Percentiles rank a stretch among this genome's conserved stretches.
Conservation (phyloP, 2,329 filamentous ascomycete species). For the Didymella lethalis region DNA sequence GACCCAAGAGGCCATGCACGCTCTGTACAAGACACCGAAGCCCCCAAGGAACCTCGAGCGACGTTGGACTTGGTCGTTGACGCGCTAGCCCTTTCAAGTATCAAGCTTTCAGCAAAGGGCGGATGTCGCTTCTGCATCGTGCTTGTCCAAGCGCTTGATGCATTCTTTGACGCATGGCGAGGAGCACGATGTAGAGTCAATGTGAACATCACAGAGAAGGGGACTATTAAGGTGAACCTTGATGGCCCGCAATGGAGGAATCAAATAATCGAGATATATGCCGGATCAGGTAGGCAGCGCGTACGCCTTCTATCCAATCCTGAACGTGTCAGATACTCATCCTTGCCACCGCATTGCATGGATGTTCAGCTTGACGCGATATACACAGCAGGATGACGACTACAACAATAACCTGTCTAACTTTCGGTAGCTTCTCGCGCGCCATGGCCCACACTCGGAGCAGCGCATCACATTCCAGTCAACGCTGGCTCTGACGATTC, state of each 20-base stretch:
- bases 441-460: conserved; percentile 44
- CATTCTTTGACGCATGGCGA: conserved; percentile 41
- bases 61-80: conserved; percentile 40
- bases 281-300: conserved; percentile 36
- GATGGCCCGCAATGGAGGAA: conserved; percentile 35
- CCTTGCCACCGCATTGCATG: neutral
- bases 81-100: conserved; percentile 32
- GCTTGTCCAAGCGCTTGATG: conserved; percentile 39
- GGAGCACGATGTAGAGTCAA: conserved; percentile 30
- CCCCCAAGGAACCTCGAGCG: conserved; percentile 25
- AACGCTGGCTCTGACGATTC: conserved; percentile 46
- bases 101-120: conserved; percentile 23
- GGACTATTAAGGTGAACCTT: conserved; percentile 36
- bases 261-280: conserved; percentile 40
- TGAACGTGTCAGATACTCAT: neutral
- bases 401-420: conserved; percentile 14
- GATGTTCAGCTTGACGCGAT: neutral
- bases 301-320: neutral
- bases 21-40: conserved; percentile 32
- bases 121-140: conserved; percentile 43
- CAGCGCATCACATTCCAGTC: conserved; percentile 39
- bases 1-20: conserved; percentile 39
- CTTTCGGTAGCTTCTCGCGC: conserved; percentile 33
- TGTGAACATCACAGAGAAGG: conserved; percentile 40
- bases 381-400: neutral